phyloP scores from a whole-genome alignment of 345 rosid genomes.

The Noccaea bulbosa region DNA sequence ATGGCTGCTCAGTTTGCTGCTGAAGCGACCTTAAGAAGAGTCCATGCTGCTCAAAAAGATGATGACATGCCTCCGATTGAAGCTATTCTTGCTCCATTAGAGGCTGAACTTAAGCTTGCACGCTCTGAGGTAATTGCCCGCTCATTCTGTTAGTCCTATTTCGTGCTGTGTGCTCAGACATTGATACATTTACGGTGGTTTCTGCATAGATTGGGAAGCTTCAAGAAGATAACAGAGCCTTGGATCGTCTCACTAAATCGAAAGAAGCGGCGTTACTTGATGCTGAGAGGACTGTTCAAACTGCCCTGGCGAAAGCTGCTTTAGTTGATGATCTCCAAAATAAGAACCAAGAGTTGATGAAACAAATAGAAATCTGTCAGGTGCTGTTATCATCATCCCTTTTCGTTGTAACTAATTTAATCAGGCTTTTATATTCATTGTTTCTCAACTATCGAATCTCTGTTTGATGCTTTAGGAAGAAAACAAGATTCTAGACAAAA shows the following conservation, averaged over 20 bases:
- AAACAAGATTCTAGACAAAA: conserved; percentile 91
- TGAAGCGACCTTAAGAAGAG: conserved; percentile 97
- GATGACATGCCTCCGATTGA: conserved; percentile 99
- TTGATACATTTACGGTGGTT: conserved; percentile 24
- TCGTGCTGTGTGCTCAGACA: background rate
- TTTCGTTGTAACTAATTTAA: conserved; percentile 4
- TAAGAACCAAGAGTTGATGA: conserved; percentile 96
- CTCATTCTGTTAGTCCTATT: background rate
- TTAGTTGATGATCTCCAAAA: conserved; percentile 99
- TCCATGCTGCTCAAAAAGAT: conserved; percentile 99
- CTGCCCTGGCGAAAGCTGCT: conserved; percentile 92
- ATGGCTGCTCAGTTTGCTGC: conserved; percentile 99
- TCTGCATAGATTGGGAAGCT: conserved; percentile 79
- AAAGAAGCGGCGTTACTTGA: conserved; percentile 96
- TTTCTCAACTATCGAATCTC: background rate
- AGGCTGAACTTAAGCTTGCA: conserved; percentile 96
- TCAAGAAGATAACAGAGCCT: conserved; percentile 97
- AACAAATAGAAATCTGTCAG: conserved; percentile 97
- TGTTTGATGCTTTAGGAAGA: conserved; percentile 66
- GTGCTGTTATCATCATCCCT: conserved; percentile 45
- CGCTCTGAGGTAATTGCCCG: conserved; percentile 72
- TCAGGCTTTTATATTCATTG: background rate
- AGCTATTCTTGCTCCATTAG: conserved; percentile 97
- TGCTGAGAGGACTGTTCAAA: conserved; percentile 90
- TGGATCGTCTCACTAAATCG: conserved; percentile 94